Percentiles rank a stretch among this genome's conserved stretches.
phyloP scores from a whole-genome alignment of 768 basidiomycete genomes.

The Mrakia blollopis region DNA sequence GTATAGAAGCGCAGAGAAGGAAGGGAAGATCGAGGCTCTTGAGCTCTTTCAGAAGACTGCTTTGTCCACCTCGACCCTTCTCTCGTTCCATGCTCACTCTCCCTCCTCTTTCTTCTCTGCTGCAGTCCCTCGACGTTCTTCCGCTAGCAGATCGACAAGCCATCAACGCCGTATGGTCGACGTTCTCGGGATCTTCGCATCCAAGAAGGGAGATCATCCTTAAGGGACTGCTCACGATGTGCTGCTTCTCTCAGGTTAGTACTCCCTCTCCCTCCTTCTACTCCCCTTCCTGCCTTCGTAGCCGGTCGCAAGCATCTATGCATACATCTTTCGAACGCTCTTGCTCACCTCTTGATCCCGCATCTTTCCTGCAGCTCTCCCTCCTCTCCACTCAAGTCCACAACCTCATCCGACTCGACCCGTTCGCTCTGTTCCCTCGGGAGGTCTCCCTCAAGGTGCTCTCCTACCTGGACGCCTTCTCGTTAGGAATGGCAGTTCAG shows the following conservation, averaged over 20 bases:
- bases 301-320: neutral
- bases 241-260: constrained; percentile 62
- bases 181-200: constrained; percentile 90
- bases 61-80: neutral
- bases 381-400: constrained; percentile 87
- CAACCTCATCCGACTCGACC: constrained; percentile 91
- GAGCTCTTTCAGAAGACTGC: neutral
- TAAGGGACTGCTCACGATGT: constrained; percentile 96
- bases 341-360: neutral
- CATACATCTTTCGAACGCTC: neutral
- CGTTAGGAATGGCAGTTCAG: constrained; percentile 88
- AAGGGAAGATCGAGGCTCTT: neutral
- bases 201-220: constrained; percentile 87
- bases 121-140: constrained; percentile 81
- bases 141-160: constrained; percentile 78
- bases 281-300: no score
- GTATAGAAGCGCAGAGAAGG: neutral
- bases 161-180: constrained; percentile 90
- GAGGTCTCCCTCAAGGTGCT: constrained; percentile 85
- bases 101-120: neutral
- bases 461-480: constrained; percentile 82
- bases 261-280: neutral
- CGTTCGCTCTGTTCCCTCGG: constrained; percentile 80
- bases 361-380: constrained; percentile 71
- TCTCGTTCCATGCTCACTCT: neutral